A percentile compares a stretch with the other conserved stretches of the same genome.
phyloP scores from a whole-genome alignment of 2,329 filamentous ascomycete species.

The Hyphodiscus sp. region DNA sequence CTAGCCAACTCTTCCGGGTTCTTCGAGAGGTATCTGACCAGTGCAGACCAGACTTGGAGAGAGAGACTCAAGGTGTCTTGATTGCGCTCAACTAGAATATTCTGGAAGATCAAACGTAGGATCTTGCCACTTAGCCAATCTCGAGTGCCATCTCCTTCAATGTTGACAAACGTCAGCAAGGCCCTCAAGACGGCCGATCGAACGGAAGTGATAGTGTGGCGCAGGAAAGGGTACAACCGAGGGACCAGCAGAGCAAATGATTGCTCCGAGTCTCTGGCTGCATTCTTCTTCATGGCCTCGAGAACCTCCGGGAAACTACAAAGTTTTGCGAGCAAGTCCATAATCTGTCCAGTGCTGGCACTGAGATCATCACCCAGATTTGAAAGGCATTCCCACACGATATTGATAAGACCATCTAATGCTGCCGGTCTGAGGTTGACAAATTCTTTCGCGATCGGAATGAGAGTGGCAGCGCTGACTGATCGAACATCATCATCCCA shows the following conservation, averaged over 20 bases:
- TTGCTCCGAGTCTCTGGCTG: slow-evolving; percentile 72
- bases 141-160: slow-evolving; percentile 71
- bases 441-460: slow-evolving; percentile 93
- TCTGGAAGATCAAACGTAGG: slow-evolving; percentile 86
- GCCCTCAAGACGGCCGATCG: slow-evolving; percentile 89
- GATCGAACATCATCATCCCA: slow-evolving; percentile 92
- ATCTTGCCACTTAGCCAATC: slow-evolving; percentile 92
- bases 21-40: slow-evolving; percentile 61
- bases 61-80: slow-evolving; percentile 76
- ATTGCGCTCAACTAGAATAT: slow-evolving; percentile 88
- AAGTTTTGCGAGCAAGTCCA: slow-evolving; percentile 93
- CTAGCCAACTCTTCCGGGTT: slow-evolving; percentile 58
- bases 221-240: slow-evolving; percentile 88
- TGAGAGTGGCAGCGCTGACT: slow-evolving; percentile 93
- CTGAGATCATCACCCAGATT: slow-evolving; percentile 96
- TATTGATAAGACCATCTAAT: slow-evolving; percentile 77
- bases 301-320: slow-evolving; percentile 92
- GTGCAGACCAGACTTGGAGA: slow-evolving; percentile 76
- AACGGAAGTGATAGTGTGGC: slow-evolving; percentile 95
- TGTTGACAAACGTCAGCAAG: slow-evolving; percentile 83
- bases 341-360: slow-evolving; percentile 94
- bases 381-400: slow-evolving; percentile 95
- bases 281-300: slow-evolving; percentile 88
- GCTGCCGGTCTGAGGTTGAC: slow-evolving; percentile 75
- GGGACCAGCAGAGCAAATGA: slow-evolving; percentile 92